Evolutionary conservation across 1,139 yeast species (phyloP), one percentile per base, ranked within the genome.

Genomic region (Pichia kudriavzevii): DNA sequence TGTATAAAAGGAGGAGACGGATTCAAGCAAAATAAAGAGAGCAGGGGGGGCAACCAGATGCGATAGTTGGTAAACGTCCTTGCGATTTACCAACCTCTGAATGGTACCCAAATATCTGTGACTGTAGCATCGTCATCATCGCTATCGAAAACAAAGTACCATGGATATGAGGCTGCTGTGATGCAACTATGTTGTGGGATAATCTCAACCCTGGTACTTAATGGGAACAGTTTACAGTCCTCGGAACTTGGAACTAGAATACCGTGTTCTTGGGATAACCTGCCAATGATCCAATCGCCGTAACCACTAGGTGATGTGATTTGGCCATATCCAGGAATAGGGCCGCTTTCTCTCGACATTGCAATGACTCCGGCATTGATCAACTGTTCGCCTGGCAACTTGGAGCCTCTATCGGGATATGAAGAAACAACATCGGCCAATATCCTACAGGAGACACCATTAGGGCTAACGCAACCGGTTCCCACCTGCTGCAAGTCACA

Each of bases 111-210:
- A 11, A 81, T 62, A 50, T 82, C 93, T 1, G 61, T 66, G 3
- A 80, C 76, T 13, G 30, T 21, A 5, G 35, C 42, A 18, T 34
- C 31, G 16, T 66, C 69, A 9, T 39, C 38, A 19, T 35, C 42
- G 20, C 66, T 69, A 9, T 64, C 69, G 16, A 74, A 64, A n/a
- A 46, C 23, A 52, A 60, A 79, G 55, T 66, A 79, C 63, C 72
- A 75, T 3, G 75, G 74, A 52, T 66, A 77, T 13, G 75, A 63
- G 5, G 79, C 77, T 30, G 83, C 81, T 1, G 83, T 71, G 39
- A 82, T 81, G 55, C 94, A 82, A 10, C 77, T 64, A 52, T 82
- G 93, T 50, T 82, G 91, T 1, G 91, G 88, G 20, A 73, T 49
- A 26, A 82, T 62, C 29, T 62, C 60, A 7, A 81, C 63, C 35